Conservation (phyloP, 768 basidiomycete species). For the Tulasnella sp. region DNA sequence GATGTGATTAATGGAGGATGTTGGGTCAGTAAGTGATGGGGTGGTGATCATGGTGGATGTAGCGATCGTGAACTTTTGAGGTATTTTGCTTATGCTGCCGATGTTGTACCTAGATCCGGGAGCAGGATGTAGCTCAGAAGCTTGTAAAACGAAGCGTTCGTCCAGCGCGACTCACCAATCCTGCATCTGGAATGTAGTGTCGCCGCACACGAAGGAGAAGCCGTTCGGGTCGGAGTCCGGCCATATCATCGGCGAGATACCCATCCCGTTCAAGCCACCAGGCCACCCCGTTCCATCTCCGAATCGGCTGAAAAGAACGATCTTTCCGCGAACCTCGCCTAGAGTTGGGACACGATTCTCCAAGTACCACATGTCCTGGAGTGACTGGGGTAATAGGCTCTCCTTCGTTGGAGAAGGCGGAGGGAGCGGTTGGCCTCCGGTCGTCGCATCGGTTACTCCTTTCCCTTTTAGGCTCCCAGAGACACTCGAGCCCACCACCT, state of each 20-base stretch:
- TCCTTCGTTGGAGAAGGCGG: constrained; percentile 14
- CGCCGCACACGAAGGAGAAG: constrained; percentile 62
- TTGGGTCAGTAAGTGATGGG: constrained; percentile 17
- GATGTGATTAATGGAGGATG: constrained; percentile 24
- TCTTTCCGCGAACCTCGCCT: constrained; percentile 77
- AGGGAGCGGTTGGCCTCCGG: neutral
- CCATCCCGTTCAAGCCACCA: constrained; percentile 54
- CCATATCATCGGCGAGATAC: constrained; percentile 82
- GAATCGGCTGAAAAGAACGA: constrained; percentile 78
- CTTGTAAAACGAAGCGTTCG: neutral
- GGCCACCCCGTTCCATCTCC: constrained; percentile 64
- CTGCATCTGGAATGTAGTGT: constrained; percentile 59
- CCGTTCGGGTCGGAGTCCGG: constrained; percentile 63
- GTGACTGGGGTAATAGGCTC: constrained; percentile 26
- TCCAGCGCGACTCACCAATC: constrained; percentile 53
- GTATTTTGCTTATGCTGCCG: constrained; percentile 65
- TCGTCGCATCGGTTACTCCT: neutral
- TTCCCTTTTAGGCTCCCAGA: neutral
- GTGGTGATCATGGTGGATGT: constrained; percentile 40
- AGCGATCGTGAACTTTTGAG: constrained; percentile 62
- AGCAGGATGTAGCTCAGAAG: constrained; percentile 7
- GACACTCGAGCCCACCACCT: constrained; percentile 38
- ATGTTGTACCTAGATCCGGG: constrained; percentile 58
- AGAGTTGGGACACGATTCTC: constrained; percentile 69
- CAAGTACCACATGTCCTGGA: constrained; percentile 64